Evolutionary conservation across 2,329 filamentous ascomycete species (phyloP).

Genomic region (Domatiomyces globalis): DNA sequence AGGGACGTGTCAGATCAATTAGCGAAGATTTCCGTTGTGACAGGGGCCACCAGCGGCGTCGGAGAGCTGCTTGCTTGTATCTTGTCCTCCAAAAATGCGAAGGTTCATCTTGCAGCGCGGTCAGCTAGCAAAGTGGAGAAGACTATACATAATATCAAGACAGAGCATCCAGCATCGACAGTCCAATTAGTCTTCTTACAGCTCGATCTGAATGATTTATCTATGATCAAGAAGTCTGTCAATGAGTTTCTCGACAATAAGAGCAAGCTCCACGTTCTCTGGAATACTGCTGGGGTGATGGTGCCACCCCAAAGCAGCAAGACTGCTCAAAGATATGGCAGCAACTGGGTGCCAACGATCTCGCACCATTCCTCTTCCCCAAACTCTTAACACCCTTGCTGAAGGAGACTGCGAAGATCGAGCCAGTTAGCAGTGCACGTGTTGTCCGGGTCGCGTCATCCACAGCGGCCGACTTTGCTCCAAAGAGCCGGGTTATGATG

Average conservation of each 20-base stretch:
- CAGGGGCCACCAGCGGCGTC: slow-evolving; percentile 25
- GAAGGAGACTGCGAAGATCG: slow-evolving; percentile 14
- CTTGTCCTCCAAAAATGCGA: slow-evolving; percentile 29
- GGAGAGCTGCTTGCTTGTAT: slow-evolving; percentile 27
- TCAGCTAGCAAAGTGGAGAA: slow-evolving; percentile 25
- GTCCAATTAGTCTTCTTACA: slow-evolving; percentile 25
- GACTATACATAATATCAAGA: slow-evolving; percentile 28
- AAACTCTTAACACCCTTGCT: slow-evolving; percentile 24
- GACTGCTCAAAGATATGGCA: slow-evolving; percentile 24
- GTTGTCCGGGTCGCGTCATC: slow-evolving; percentile 19
- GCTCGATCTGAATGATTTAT: slow-evolving; percentile 28
- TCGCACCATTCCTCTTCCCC: slow-evolving; percentile 26
- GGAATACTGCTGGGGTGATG: slow-evolving; percentile 25
- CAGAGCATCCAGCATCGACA: slow-evolving; percentile 16
- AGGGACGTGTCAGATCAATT: neutral
- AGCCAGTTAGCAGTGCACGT: slow-evolving; percentile 17
- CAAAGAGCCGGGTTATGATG: neutral
- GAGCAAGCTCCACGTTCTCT: slow-evolving; percentile 27
- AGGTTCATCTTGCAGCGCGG: slow-evolving; percentile 32
- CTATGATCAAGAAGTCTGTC: slow-evolving; percentile 27
- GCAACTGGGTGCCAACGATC: slow-evolving; percentile 25
- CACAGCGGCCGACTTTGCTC: neutral
- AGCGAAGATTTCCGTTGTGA: slow-evolving; percentile 25
- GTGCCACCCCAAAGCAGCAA: slow-evolving; percentile 21
- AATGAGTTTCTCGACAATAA: slow-evolving; percentile 26